A percentile compares a stretch with the other conserved stretches of the same genome.
phyloP scores from a whole-genome alignment of 352 stramenopile species.

The Globisporangium sylvaticum region DNA sequence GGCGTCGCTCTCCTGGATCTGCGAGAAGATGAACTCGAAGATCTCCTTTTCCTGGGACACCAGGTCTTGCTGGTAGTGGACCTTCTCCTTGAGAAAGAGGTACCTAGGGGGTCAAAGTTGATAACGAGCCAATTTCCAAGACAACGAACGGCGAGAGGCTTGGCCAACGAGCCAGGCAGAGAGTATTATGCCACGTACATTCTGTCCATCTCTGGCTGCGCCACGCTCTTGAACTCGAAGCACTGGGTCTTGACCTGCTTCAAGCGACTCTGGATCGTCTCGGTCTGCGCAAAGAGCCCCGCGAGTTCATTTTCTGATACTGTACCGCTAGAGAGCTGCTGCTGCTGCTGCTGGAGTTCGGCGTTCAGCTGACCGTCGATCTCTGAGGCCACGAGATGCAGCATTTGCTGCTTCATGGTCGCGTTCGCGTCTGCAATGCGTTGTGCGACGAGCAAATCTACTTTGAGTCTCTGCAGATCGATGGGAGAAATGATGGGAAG shows the following conservation, averaged over 20 bases:
- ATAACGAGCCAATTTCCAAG: background rate
- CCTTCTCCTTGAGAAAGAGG: constrained; percentile 79
- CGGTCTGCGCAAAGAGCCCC: constrained; percentile 39
- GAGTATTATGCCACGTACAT: constrained; percentile 31
- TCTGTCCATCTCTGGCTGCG: constrained; percentile 51
- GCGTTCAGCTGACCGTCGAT: constrained; percentile 20
- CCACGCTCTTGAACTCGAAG: constrained; percentile 64
- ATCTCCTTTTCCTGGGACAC: constrained; percentile 67
- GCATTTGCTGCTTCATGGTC: constrained; percentile 60
- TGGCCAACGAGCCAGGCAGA: background rate
- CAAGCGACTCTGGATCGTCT: constrained; percentile 43
- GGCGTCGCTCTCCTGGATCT: constrained; percentile 54
- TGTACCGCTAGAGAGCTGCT: background rate
- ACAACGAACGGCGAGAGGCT: background rate
- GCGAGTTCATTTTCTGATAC: constrained; percentile 43
- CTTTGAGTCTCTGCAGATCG: constrained; percentile 50
- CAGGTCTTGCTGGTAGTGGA: constrained; percentile 69
- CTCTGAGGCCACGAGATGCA: constrained; percentile 44
- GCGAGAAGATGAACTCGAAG: constrained; percentile 51
- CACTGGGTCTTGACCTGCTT: constrained; percentile 63
- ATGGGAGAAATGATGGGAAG: background rate
- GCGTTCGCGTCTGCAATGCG: constrained; percentile 59
- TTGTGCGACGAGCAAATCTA: constrained; percentile 72
- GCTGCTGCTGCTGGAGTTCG: constrained; percentile 1
- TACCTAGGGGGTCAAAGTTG: constrained; percentile 30